These are phyloP conservation scores for Kuraishia capsulata DNA, from an alignment of 805 yeast genomes.

Conservation along the genomic window DNA sequence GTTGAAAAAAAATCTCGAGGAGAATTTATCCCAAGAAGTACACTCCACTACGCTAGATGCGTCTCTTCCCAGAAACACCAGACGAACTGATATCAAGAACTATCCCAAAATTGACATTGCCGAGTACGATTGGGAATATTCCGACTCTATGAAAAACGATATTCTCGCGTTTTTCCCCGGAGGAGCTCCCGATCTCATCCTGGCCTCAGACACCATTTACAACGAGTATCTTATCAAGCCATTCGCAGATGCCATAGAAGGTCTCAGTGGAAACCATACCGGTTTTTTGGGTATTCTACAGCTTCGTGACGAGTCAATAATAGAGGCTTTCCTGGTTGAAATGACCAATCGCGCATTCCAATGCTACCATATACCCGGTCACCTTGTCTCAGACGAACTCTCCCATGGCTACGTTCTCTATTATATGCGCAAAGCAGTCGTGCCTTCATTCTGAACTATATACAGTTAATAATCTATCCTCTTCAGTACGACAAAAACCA, in stretches of 20 bases:
- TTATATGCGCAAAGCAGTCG: background rate
- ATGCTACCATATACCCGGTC: background rate
- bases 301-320: slow-evolving; percentile 40
- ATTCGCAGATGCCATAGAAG: slow-evolving; percentile 33
- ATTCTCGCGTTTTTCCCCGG: slow-evolving; percentile 2
- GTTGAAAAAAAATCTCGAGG: slow-evolving; percentile 32
- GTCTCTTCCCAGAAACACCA: background rate
- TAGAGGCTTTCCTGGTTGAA: slow-evolving; percentile 34
- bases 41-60: slow-evolving; percentile 13
- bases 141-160: slow-evolving; percentile 22
- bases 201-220: slow-evolving; percentile 62
- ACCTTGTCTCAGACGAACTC: background rate
- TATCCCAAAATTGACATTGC: slow-evolving; percentile 29
- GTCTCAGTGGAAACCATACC: slow-evolving; percentile 23
- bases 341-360: slow-evolving; percentile 10
- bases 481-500: slow-evolving; percentile 79
- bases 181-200: slow-evolving; percentile 31
- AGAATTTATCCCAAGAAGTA: slow-evolving; percentile 21
- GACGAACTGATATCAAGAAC: too few relatives aligned
- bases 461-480: background rate
- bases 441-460: background rate
- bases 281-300: slow-evolving; percentile 40
- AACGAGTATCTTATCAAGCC: slow-evolving; percentile 48
- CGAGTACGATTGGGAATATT: slow-evolving; percentile 56
- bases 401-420: slow-evolving; percentile 1